Percentiles rank a stretch among this genome's conserved stretches.
These are phyloP conservation scores for Haplosporangium sp. DNA, from an alignment of 371 early-diverging fungal species.

Conservation along the genomic window DNA sequence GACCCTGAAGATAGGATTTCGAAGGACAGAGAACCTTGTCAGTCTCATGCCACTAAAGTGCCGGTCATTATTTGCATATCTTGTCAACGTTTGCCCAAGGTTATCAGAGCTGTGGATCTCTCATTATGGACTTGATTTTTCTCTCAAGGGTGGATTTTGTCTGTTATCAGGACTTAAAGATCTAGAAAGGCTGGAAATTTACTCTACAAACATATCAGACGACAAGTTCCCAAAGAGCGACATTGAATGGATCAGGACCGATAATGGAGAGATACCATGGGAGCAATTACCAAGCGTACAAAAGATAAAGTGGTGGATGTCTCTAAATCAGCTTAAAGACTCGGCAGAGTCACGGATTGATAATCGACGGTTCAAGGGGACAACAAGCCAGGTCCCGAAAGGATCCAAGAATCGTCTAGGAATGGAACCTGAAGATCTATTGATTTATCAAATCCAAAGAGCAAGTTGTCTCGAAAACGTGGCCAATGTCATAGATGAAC, in stretches of 20 bases:
- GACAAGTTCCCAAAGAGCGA: not conserved
- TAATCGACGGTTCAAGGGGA: not conserved
- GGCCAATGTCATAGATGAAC: not conserved
- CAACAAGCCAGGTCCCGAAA: not conserved
- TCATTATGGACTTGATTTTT: not conserved
- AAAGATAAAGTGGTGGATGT: constrained; percentile 6
- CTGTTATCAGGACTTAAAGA: not conserved
- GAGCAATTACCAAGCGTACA: not conserved
- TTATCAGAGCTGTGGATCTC: not conserved
- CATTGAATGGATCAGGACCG: constrained; percentile 5
- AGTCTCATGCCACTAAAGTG: not conserved
- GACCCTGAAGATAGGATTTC: not conserved
- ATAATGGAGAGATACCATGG: not conserved
- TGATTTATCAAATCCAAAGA: not conserved
- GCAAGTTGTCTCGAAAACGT: constrained; percentile 5
- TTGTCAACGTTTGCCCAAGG: not conserved
- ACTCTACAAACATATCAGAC: not conserved
- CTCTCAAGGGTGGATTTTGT: not conserved
- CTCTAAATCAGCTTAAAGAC: not conserved
- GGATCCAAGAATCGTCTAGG: not conserved
- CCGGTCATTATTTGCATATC: constrained; percentile 2
- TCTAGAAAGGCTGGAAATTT: not conserved
- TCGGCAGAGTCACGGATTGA: not conserved
- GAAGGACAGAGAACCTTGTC: not conserved
- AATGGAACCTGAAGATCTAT: not conserved